Percentiles rank a stretch among this genome's conserved stretches.
Conservation (phyloP, 2,329 filamentous ascomycete genomes). For the Fusarium transvaalense region DNA sequence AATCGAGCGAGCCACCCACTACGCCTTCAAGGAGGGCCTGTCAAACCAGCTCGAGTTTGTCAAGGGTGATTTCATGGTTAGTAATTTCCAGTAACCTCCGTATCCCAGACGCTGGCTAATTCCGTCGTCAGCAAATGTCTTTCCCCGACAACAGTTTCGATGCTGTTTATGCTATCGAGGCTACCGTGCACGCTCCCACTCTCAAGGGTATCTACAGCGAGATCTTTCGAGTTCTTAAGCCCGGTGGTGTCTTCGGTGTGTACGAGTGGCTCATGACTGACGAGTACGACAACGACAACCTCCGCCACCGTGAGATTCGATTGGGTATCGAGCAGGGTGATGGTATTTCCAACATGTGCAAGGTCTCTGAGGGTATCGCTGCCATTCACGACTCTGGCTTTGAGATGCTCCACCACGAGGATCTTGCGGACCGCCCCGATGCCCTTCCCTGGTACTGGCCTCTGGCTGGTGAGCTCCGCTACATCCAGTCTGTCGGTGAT, state of each 20-base stretch:
- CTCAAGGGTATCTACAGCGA: constrained; percentile 93
- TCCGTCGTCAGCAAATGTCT: constrained; percentile 78
- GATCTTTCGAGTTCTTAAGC: constrained; percentile 95
- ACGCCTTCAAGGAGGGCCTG: constrained; percentile 85
- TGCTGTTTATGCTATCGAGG: constrained; percentile 96
- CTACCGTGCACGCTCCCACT: constrained; percentile 92
- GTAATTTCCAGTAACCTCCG: constrained; percentile 24
- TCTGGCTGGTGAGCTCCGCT: constrained; percentile 84
- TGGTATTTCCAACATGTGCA: constrained; percentile 98
- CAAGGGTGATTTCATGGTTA: constrained; percentile 96
- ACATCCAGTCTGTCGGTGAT: constrained; percentile 84
- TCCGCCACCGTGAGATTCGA: constrained; percentile 88
- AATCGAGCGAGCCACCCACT: constrained; percentile 90
- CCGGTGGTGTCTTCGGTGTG: constrained; percentile 93
- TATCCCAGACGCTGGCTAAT: constrained; percentile 20
- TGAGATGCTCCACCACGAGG: constrained; percentile 84
- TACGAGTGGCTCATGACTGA: constrained; percentile 99
- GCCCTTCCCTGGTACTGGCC: constrained; percentile 94
- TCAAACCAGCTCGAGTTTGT: constrained; percentile 84
- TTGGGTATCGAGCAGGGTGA: constrained; percentile 96
- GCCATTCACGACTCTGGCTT: constrained; percentile 93
- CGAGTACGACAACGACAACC: constrained; percentile 88
- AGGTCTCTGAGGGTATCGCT: constrained; percentile 80
- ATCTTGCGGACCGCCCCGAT: constrained; percentile 83
- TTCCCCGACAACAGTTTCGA: constrained; percentile 95